phyloP scores from a whole-genome alignment of 257 asterid species.

The Nicotiana benthamiana region DNA sequence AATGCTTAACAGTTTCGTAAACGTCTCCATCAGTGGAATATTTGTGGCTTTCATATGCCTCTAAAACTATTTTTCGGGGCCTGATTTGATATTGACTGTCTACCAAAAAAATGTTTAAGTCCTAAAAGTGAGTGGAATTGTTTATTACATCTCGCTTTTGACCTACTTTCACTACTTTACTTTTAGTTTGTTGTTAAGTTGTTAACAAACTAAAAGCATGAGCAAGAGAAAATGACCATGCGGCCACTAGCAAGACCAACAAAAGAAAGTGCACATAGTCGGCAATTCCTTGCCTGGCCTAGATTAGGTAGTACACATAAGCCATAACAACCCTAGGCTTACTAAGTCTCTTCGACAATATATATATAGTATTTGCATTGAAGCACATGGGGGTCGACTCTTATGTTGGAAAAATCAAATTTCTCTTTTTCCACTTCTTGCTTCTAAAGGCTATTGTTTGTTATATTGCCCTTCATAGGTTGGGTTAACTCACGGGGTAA shows the following conservation, averaged over 20 bases:
- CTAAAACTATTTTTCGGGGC: slow-evolving; percentile 13
- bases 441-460: no score
- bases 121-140: not conserved
- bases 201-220: not conserved
- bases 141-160: slow-evolving; percentile 19
- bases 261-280: not conserved
- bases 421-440: not conserved
- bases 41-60: slow-evolving; percentile 22
- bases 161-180: slow-evolving; percentile 16
- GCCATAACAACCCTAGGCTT: not conserved
- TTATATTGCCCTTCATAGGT: no score
- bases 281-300: not conserved
- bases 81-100: slow-evolving; percentile 6
- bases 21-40: not conserved
- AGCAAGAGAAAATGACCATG: not conserved
- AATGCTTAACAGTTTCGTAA: not conserved
- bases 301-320: not conserved
- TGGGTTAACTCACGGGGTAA: not conserved
- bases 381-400: not conserved
- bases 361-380: not conserved
- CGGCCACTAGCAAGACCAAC: not conserved
- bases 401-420: not conserved
- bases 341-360: not conserved
- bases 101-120: slow-evolving; percentile 1
- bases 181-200: not conserved